Evolutionary conservation across 352 stramenopile genomes (phyloP), one percentile per base, ranked within the genome.

Genomic region (Aphanomyces cochlioides): DNA sequence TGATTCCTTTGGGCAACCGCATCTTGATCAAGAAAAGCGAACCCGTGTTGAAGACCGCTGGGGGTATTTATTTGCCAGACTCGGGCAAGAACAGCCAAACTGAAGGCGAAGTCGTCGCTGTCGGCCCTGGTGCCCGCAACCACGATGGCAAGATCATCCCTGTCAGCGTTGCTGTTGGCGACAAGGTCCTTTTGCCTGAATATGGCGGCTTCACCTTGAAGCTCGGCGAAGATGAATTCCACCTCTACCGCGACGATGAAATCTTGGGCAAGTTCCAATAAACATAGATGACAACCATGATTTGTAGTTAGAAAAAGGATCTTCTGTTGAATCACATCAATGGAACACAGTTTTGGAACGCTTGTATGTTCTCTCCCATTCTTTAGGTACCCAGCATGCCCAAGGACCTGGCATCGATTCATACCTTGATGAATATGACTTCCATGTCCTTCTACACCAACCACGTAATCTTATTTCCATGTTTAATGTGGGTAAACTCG

Each of bases 211-310:
- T 82, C 69, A 78, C 93, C 65, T 84, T 99, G 41, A 97, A 98
- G 77, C 83, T 98, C 56, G 90, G 80, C 68, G 87, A 89, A 37
- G 81, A 98, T 57, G 94, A 98, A 80, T 86, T 97, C 75, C 92
- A 96, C 76, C 81, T 99, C 40, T 98, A 97, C 80, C 84, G 96
- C 73, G 93, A 99, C 79, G 92, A 97, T 39, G 96, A 99, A 81
- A 98, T 99, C 81, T 90, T 99, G 68, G 96, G 95, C 78, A 98
- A 98, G 83, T 95, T 98, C 79, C 80, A 93, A 76, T 93, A 91
- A 78, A 77, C 56, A 40, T 17, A 12, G 41, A 4, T 12, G 15
- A 15, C 28, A 15, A 10, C 36, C 17, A 39, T 56, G 6, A 4
- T 28, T 28, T 28, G 54, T 6, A 37, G 36, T 66, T 50, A n/a